Conservation (phyloP, 257 asterid species). For the Rhazya stricta region DNA sequence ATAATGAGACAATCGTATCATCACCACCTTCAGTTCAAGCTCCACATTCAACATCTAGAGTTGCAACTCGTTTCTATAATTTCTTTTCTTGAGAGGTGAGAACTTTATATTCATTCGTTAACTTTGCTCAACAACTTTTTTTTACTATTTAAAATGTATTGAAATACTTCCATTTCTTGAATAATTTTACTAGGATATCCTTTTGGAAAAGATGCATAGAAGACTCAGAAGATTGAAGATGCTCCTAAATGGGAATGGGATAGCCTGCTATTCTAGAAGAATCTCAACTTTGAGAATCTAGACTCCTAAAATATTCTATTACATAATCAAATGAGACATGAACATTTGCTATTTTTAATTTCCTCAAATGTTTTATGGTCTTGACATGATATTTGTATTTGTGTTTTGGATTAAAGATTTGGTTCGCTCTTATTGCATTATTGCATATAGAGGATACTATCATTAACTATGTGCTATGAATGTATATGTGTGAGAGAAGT, state of each 20-base stretch:
- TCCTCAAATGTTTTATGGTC: neutral
- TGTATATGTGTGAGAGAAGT: no score
- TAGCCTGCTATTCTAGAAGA: neutral
- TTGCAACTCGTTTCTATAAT: neutral
- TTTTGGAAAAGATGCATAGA: neutral
- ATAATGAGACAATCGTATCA: neutral
- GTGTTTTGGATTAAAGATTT: no score
- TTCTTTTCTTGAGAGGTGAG: neutral
- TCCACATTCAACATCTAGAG: neutral
- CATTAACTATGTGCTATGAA: no score
- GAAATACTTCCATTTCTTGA: neutral
- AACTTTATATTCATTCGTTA: neutral
- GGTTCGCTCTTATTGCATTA: no score
- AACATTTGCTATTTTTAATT: no score
- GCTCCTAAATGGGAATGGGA: neutral
- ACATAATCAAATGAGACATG: neutral
- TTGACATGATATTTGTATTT: no score
- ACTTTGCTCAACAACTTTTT: neutral
- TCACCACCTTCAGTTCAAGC: neutral
- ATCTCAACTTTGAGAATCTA: neutral
- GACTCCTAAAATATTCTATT: neutral
- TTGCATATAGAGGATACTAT: no score
- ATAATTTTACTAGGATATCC: neutral
- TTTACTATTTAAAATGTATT: neutral
- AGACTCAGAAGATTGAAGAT: neutral